Evolutionary conservation across 768 basidiomycete species (phyloP).

Genomic region (Boletus sp.): DNA sequence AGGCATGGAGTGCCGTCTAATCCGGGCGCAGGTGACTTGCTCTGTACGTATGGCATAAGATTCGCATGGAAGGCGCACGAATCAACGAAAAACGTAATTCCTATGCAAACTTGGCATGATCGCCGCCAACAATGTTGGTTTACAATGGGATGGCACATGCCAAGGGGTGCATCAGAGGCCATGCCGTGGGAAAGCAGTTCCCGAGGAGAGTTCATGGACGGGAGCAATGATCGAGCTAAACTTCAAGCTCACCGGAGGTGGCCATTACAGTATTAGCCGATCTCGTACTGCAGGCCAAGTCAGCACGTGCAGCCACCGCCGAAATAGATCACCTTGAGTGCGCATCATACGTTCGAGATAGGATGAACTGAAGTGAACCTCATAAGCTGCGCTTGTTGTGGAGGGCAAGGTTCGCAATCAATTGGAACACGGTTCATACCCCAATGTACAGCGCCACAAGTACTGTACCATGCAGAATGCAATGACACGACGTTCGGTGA

Average conservation of each 20-base stretch:
- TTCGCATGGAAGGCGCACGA: background rate
- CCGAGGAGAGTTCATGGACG: background rate
- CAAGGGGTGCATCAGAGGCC: background rate
- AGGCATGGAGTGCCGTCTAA: slow-evolving; percentile 8
- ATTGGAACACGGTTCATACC: slow-evolving; percentile 9
- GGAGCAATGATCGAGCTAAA: no score
- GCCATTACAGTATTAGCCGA: background rate
- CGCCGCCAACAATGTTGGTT: background rate
- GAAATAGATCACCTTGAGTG: background rate
- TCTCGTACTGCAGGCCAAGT: background rate
- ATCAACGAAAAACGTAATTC: background rate
- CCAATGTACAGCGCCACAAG: background rate
- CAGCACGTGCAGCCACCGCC: background rate
- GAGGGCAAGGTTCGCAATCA: background rate
- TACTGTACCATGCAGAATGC: background rate
- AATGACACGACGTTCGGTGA: background rate
- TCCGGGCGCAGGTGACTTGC: background rate
- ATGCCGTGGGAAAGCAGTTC: background rate
- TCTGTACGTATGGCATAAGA: background rate
- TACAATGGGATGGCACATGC: slow-evolving; percentile 2
- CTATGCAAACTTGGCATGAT: slow-evolving; percentile 2
- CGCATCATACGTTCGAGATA: background rate
- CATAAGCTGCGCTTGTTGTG: background rate
- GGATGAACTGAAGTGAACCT: background rate
- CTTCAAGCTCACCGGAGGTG: background rate